Percentiles rank a stretch among this genome's conserved stretches.
Evolutionary conservation across 2,329 filamentous ascomycete genomes (phyloP).

Genomic region (Madurella mycetomatis): DNA sequence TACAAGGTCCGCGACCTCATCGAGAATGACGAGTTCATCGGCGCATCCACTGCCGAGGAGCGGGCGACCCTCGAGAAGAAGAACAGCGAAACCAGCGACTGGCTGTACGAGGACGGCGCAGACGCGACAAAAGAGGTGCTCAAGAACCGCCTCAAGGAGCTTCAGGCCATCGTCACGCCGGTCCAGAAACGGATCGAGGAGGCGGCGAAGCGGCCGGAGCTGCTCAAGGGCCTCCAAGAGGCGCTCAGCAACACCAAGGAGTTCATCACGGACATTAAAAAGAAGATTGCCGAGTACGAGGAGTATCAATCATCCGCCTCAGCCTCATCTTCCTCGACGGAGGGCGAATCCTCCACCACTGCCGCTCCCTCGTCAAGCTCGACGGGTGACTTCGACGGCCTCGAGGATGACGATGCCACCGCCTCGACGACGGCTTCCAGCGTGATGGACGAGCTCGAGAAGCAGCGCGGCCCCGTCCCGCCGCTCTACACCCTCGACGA

Average conservation of each 20-base stretch:
- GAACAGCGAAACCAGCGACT: slow-evolving; percentile 69
- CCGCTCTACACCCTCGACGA: slow-evolving; percentile 71
- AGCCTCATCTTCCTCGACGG: slow-evolving; percentile 46
- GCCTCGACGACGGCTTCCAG: slow-evolving; percentile 31
- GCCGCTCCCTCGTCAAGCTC: slow-evolving; percentile 45
- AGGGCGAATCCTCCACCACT: slow-evolving; percentile 30
- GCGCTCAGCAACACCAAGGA: slow-evolving; percentile 66
- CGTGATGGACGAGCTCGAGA: slow-evolving; percentile 40
- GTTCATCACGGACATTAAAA: slow-evolving; percentile 66
- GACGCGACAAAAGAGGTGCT: slow-evolving; percentile 72
- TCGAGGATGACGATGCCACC: slow-evolving; percentile 63
- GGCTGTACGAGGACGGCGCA: slow-evolving; percentile 82
- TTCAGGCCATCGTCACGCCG: slow-evolving; percentile 74
- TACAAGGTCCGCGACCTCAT: slow-evolving; percentile 84
- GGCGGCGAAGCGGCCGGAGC: slow-evolving; percentile 62
- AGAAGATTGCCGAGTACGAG: slow-evolving; percentile 66
- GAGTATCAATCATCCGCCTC: slow-evolving; percentile 52
- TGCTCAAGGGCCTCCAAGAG: slow-evolving; percentile 62
- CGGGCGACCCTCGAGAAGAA: slow-evolving; percentile 63
- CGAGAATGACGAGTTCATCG: slow-evolving; percentile 69
- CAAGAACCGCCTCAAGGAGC: slow-evolving; percentile 67
- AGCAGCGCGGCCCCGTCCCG: slow-evolving; percentile 51
- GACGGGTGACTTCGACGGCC: slow-evolving; percentile 61
- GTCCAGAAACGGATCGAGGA: slow-evolving; percentile 74
- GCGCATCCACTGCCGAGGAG: slow-evolving; percentile 64